A percentile compares a stretch with the other conserved stretches of the same genome.
Evolutionary conservation across 2,329 filamentous ascomycete genomes (phyloP).

Genomic region (Ceratocystis smalleyi): DNA sequence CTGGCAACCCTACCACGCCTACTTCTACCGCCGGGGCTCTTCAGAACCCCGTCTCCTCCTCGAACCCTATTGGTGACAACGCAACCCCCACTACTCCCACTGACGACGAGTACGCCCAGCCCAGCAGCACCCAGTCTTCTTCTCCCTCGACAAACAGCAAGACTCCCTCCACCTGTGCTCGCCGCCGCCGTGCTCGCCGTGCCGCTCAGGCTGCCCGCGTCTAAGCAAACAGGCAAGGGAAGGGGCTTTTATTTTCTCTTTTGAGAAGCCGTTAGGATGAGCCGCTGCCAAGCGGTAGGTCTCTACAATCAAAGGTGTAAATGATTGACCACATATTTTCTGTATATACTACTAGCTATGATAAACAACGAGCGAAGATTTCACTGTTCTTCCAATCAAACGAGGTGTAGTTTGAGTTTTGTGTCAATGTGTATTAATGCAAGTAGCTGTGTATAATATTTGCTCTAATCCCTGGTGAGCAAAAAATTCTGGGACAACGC

Average conservation of each 20-base stretch:
- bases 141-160: neutral
- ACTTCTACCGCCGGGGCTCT: too few relatives aligned
- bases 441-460: neutral
- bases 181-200: slow-evolving; percentile 10
- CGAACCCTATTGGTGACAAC: neutral
- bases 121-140: neutral
- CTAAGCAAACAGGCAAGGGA: neutral
- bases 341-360: neutral
- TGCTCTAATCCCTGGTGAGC: too few relatives aligned
- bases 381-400: neutral
- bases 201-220: slow-evolving; percentile 1
- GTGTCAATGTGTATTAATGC: neutral
- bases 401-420: neutral
- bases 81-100: slow-evolving; percentile 7
- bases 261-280: neutral
- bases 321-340: neutral
- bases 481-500: neutral
- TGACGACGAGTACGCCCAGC: neutral
- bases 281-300: too few relatives aligned
- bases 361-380: neutral
- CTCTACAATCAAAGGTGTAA: too few relatives aligned
- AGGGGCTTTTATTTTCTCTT: neutral
- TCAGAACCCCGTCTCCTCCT: neutral
- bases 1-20: neutral
- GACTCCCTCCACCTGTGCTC: neutral